Evolutionary conservation across 1,284 basidiomycete species (phyloP), one percentile per base, ranked within the genome.

Genomic region (Austroboletus novae-zelandiae): DNA sequence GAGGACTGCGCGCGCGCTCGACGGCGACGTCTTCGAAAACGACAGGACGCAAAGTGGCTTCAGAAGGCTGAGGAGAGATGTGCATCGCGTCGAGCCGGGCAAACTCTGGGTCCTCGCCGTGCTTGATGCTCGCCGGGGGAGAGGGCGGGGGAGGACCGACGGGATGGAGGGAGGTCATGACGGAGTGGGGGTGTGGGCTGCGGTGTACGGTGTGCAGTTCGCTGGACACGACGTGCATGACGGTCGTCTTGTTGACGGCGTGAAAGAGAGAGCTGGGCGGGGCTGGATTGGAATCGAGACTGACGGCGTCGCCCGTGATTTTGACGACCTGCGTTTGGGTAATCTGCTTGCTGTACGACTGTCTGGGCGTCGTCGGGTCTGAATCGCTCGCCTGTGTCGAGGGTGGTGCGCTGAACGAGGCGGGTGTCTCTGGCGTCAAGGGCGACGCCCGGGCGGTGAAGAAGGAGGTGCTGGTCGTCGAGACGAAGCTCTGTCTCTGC

Each of bases 61-160:
- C 56, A 39, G 65, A 46, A 10, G 46, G 46, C 52, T 62, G 30
- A 53, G 57, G 43, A 57, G 51, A 47, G 3, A 42, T 27, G 47
- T 35, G 48, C 53, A 53, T 44, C 25, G 39, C 11, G 41, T 43
- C 43, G 51, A 42, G 47, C 30, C 43, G 50, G 18, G 51, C n/a
- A 23, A 40, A 45, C 29, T 60, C 53, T 0, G 18, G 1, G 9
- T 66, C 63, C 40, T 67, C 61, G 42, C 27, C 31, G 1, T 69
- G 67, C 50, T 79, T 79, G 29, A 79, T 71, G 61, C 82, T 84
- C 11, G 81, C 81, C 4, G 83, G 84, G 0, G 83, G 83, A 0
- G 82, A 85, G 5, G 84, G 84, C 2, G 83, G 84, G 0, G 82
- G 81, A 5, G 83, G 82, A 15, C 82, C 83, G 20, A 75, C 57